A percentile compares a stretch with the other conserved stretches of the same genome.
Conservation (phyloP, 257 asterid species). For the Solanum okadae region DNA sequence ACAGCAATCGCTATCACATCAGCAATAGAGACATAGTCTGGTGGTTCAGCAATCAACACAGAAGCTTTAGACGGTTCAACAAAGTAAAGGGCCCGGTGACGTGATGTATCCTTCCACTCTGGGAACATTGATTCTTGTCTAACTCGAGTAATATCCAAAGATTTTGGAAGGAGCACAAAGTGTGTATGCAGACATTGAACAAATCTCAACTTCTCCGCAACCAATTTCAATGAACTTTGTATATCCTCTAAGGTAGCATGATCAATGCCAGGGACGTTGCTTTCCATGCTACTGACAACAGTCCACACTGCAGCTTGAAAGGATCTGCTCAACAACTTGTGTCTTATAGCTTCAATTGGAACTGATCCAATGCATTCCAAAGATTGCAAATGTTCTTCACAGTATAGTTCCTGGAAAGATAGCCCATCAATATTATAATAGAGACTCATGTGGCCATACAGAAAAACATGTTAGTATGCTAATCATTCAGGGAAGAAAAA, state of each 20-base stretch:
- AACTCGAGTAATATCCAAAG: conserved; percentile 53
- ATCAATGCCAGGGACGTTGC: conserved; percentile 34
- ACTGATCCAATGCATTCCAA: conserved; percentile 59
- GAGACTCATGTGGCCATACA: conserved; percentile 6
- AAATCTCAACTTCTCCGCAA: conserved; percentile 64
- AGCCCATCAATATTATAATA: conserved; percentile 5
- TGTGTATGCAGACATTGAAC: conserved; percentile 61
- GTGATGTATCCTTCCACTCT: conserved; percentile 58
- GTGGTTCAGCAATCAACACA: conserved; percentile 76
- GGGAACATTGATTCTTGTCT: conserved; percentile 48
- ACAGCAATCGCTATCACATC: conserved; percentile 65
- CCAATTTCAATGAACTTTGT: conserved; percentile 35
- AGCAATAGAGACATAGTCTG: conserved; percentile 50
- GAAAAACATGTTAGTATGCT: not conserved
- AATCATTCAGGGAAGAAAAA: not conserved
- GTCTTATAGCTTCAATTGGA: conserved; percentile 43
- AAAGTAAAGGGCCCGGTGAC: conserved; percentile 64
- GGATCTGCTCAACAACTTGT: conserved; percentile 52
- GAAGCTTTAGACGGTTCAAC: conserved; percentile 44
- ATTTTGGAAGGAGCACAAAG: conserved; percentile 61
- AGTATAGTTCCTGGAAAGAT: conserved; percentile 54
- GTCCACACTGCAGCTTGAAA: conserved; percentile 80
- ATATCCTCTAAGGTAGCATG: conserved; percentile 39
- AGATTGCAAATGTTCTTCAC: conserved; percentile 35
- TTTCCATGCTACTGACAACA: conserved; percentile 30